These are phyloP conservation scores for Protostelium mycophagum DNA, from an alignment of 78 protist species.

Conservation along the genomic window DNA sequence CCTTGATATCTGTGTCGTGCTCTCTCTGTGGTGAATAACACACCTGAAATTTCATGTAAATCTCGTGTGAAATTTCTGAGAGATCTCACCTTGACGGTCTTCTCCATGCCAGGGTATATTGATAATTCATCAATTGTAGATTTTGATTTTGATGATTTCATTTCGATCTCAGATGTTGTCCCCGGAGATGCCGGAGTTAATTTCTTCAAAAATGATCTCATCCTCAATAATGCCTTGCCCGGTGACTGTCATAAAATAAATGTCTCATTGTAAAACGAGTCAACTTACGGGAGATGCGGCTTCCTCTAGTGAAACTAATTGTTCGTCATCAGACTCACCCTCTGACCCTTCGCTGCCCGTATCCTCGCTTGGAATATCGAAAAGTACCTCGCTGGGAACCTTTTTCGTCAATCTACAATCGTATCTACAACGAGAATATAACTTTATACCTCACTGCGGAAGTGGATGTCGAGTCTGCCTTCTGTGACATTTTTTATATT, in stretches of 20 bases:
- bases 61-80: no score
- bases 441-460: neutral
- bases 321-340: neutral
- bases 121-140: neutral
- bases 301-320: neutral
- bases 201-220: neutral
- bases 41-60: no score
- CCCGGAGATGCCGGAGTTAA: neutral
- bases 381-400: neutral
- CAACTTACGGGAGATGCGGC: neutral
- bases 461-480: neutral
- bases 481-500: neutral
- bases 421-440: no score
- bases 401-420: neutral
- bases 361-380: neutral
- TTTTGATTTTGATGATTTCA: neutral
- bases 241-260: neutral
- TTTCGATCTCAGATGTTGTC: neutral
- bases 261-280: neutral
- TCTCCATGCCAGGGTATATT: neutral
- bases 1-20: neutral
- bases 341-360: neutral
- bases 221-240: neutral
- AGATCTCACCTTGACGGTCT: neutral
- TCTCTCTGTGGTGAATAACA: neutral